These are phyloP conservation scores for Boletus edulis DNA, from an alignment of 768 basidiomycete genomes.

Conservation along the genomic window DNA sequence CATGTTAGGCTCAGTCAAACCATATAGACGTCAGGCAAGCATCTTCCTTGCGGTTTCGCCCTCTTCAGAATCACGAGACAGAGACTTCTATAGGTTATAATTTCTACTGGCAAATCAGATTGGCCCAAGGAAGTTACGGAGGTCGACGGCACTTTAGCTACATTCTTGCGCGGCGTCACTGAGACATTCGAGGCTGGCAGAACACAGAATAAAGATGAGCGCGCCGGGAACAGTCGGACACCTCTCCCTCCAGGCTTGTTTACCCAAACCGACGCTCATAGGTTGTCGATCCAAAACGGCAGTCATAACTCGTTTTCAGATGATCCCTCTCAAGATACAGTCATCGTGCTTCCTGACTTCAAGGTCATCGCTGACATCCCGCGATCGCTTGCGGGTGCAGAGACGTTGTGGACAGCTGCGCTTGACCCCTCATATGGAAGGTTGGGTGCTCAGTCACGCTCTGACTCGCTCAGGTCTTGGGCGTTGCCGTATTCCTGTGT, in stretches of 20 bases:
- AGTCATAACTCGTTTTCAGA: slow-evolving; percentile 69
- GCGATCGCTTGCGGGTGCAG: slow-evolving; percentile 60
- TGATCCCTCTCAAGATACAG: slow-evolving; percentile 65
- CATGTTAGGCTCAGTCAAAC: slow-evolving; percentile 84
- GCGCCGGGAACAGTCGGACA: slow-evolving; percentile 4
- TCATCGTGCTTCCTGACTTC: slow-evolving; percentile 92
- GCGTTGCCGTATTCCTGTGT: slow-evolving; percentile 87
- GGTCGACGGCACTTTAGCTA: slow-evolving; percentile 68
- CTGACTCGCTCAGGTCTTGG: slow-evolving; percentile 62
- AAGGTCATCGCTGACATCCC: slow-evolving; percentile 76
- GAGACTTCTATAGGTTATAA: slow-evolving; percentile 56
- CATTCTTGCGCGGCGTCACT: slow-evolving; percentile 39
- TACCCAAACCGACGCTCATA: slow-evolving; percentile 49
- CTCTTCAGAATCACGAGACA: not conserved
- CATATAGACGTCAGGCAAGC: slow-evolving; percentile 77
- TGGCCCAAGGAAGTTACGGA: slow-evolving; percentile 83
- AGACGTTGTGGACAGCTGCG: slow-evolving; percentile 61
- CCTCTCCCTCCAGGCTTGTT: slow-evolving; percentile 50
- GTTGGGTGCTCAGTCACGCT: slow-evolving; percentile 41
- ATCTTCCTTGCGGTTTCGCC: not conserved
- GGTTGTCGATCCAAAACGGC: slow-evolving; percentile 77
- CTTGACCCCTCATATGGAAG: slow-evolving; percentile 59
- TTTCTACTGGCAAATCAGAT: slow-evolving; percentile 88
- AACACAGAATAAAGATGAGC: not conserved
- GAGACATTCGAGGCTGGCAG: slow-evolving; percentile 10